Evolutionary conservation across 1,284 basidiomycete species (phyloP), one percentile per base, ranked within the genome.

Genomic region (Cutaneotrichosporon curvatum): DNA sequence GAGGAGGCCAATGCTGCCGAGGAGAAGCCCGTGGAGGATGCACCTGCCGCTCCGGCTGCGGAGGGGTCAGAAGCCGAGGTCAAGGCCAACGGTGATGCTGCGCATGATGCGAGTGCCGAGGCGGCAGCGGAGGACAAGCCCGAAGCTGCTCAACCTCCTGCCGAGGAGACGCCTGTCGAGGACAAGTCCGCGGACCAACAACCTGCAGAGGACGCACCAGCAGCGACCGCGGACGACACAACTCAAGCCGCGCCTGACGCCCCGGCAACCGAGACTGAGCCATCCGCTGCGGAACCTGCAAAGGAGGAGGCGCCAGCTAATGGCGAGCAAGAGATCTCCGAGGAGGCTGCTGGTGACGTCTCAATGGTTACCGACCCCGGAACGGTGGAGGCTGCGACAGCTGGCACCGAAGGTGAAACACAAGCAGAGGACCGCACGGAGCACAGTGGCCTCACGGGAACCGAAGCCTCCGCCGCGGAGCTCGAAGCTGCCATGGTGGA

Each of bases 281-380:
- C 37, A 32, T 40, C 30, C 9, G 37, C 28, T 30, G 33, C 41
- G 6, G 10, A 40, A 20, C 28, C 40, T 12, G 43, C 48, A 32
- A 28, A 41, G 30, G 48, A 45, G 12, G 56, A 43, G 12, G 47
- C 55, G 32, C 32, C 32, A 34, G 32, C 32, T 34, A n/a, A n/a
- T n/a, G n/a, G n/a, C n/a, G n/a, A n/a, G n/a, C n/a, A n/a, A n/a
- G n/a, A n/a, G n/a, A n/a, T n/a, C n/a, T n/a, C n/a, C n/a, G 32
- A n/a, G 21, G 45, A 43, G 22, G 49, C 55, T 12, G 55, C 33
- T 4, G 61, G 55, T 3, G 62, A 65, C 40, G 47, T 64, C 20
- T 64, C 64, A 20, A 65, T 67, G 62, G 39, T 46, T 4, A 58
- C 61, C 1, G 59, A 57, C 22, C 36, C 45, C 8, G 58, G 50